Conservation (phyloP, 2,329 filamentous ascomycete genomes). For the Thielaviopsis ethacetica region DNA sequence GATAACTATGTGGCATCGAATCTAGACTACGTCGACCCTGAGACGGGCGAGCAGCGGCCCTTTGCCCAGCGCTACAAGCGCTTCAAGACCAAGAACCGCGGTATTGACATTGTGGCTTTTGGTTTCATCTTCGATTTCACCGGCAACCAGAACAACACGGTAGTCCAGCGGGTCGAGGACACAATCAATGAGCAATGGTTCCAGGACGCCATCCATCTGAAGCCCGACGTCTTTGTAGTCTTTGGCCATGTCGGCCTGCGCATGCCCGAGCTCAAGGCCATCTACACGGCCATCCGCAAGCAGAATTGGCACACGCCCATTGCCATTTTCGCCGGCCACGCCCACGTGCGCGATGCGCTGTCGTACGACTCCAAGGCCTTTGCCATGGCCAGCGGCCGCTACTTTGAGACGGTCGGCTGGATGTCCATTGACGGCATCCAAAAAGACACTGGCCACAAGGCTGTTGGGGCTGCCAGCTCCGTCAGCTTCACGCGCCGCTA, state of each 20-base stretch:
- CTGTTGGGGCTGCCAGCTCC: slow-evolving; percentile 18
- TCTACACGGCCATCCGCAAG: slow-evolving; percentile 64
- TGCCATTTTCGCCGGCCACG: slow-evolving; percentile 81
- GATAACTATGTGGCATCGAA: slow-evolving; percentile 80
- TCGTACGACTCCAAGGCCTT: slow-evolving; percentile 64
- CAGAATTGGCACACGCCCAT: slow-evolving; percentile 71
- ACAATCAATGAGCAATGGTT: slow-evolving; percentile 82
- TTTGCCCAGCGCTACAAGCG: slow-evolving; percentile 72
- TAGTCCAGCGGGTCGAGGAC: slow-evolving; percentile 64
- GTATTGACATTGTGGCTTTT: slow-evolving; percentile 69
- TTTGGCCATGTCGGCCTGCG: slow-evolving; percentile 71
- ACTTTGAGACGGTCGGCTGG: slow-evolving; percentile 92
- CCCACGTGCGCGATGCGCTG: slow-evolving; percentile 72
- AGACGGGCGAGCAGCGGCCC: slow-evolving; percentile 53
- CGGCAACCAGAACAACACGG: slow-evolving; percentile 77
- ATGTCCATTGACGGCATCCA: slow-evolving; percentile 61
- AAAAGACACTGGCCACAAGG: slow-evolving; percentile 17
- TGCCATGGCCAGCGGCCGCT: slow-evolving; percentile 73
- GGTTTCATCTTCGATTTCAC: slow-evolving; percentile 93
- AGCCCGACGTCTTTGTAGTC: slow-evolving; percentile 76
- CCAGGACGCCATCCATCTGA: slow-evolving; percentile 64
- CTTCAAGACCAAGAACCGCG: slow-evolving; percentile 82
- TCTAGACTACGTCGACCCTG: slow-evolving; percentile 66
- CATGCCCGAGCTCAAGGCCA: slow-evolving; percentile 59
- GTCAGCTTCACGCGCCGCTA: slow-evolving; percentile 62